phyloP scores from a whole-genome alignment of 2,329 filamentous ascomycete species.

The Pseudocercospora cruenta region DNA sequence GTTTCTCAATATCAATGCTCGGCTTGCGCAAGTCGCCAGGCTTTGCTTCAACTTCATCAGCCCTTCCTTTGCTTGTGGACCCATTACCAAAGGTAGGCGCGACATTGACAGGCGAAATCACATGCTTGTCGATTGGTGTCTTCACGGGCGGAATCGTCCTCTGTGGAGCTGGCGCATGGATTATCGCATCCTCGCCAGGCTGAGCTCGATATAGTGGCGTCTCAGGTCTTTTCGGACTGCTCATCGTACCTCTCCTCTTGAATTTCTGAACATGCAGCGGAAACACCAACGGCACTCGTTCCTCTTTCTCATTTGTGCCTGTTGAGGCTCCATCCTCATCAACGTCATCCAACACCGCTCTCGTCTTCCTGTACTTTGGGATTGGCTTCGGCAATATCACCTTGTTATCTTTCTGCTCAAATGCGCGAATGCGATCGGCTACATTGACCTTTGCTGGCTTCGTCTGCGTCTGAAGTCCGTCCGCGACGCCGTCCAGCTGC shows the following conservation, averaged over 20 bases:
- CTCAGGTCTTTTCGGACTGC: slow-evolving; percentile 28
- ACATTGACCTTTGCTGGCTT: slow-evolving; percentile 16
- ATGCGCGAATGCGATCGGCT: slow-evolving; percentile 25
- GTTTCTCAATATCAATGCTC: not conserved
- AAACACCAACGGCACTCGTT: slow-evolving; percentile 30
- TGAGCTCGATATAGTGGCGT: slow-evolving; percentile 31
- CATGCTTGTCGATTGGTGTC: slow-evolving; percentile 10
- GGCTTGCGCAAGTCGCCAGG: not conserved
- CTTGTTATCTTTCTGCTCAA: slow-evolving; percentile 20
- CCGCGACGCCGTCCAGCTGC: slow-evolving; percentile 20
- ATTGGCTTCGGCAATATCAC: slow-evolving; percentile 9
- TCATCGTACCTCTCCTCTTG: slow-evolving; percentile 27
- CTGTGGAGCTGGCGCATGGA: slow-evolving; percentile 32
- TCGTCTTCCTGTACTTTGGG: not conserved
- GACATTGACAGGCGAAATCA: not conserved
- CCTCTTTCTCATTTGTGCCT: not conserved
- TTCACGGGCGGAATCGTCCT: slow-evolving; percentile 23
- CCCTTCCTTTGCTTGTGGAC: not conserved
- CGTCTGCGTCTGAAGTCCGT: slow-evolving; percentile 15
- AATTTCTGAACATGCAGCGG: slow-evolving; percentile 36
- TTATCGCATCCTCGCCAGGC: slow-evolving; percentile 24
- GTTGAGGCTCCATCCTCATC: not conserved
- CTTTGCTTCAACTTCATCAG: not conserved
- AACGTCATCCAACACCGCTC: slow-evolving; percentile 6
- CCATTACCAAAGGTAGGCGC: not conserved